phyloP scores from a whole-genome alignment of 2,329 filamentous ascomycete genomes.

The Domatiomyces globalis region DNA sequence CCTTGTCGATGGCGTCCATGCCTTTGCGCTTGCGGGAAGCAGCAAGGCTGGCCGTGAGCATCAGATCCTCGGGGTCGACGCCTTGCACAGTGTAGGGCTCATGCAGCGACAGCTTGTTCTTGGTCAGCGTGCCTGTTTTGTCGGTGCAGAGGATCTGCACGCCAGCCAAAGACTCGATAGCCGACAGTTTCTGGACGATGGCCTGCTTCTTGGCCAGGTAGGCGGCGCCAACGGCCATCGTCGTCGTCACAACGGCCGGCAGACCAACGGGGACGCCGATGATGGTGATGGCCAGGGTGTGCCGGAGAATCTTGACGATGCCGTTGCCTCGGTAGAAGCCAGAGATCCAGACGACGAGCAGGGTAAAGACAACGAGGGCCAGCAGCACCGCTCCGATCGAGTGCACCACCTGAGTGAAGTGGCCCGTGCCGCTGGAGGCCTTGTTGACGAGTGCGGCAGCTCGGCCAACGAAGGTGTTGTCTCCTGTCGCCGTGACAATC shows the following conservation, averaged over 20 bases:
- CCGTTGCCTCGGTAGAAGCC: slow-evolving; percentile 76
- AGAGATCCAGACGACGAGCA: slow-evolving; percentile 71
- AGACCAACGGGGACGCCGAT: slow-evolving; percentile 89
- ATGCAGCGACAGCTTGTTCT: slow-evolving; percentile 80
- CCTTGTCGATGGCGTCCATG: slow-evolving; percentile 89
- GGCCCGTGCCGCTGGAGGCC: slow-evolving; percentile 58
- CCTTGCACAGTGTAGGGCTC: slow-evolving; percentile 74
- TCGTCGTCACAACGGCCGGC: slow-evolving; percentile 82
- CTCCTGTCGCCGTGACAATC: slow-evolving; percentile 69
- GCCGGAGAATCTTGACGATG: slow-evolving; percentile 66
- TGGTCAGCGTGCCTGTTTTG: slow-evolving; percentile 86
- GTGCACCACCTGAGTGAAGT: slow-evolving; percentile 85
- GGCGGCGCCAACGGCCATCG: slow-evolving; percentile 84
- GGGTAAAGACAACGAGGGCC: slow-evolving; percentile 64
- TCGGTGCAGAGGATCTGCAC: slow-evolving; percentile 90
- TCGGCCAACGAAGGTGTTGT: slow-evolving; percentile 80
- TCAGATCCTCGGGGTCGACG: slow-evolving; percentile 73
- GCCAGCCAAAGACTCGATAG: slow-evolving; percentile 82
- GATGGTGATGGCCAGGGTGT: slow-evolving; percentile 78
- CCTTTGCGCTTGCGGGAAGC: slow-evolving; percentile 91
- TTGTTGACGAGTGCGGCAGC: slow-evolving; percentile 73
- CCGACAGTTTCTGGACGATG: slow-evolving; percentile 82
- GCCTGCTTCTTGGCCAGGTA: slow-evolving; percentile 87
- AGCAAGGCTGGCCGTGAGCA: slow-evolving; percentile 81
- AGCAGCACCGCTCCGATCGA: slow-evolving; percentile 70